Base-by-base conservation (phyloP, 805 yeast species). In the Lipomyces anomalus region DNA sequence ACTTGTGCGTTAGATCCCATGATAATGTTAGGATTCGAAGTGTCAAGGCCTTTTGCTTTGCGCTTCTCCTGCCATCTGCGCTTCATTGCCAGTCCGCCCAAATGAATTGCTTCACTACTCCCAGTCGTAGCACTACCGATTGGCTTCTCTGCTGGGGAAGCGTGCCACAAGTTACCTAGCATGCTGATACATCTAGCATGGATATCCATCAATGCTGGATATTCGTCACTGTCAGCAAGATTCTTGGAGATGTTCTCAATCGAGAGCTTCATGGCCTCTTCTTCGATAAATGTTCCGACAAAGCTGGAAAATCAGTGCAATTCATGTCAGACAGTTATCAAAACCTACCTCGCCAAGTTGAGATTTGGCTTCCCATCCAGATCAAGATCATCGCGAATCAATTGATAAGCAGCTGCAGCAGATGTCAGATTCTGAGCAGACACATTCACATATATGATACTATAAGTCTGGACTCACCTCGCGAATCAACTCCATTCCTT, bases 1-100 rank as follows among this genome's bases (percentile, higher is more conserved):
- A 89, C 96, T 67, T 88, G 97, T 44, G 90, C 92, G 65, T 90
- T 85, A 28, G 90, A 72, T 6, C 95, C 94, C 95, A 88, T 87
- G 52, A 88, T 67, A 60, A 88, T 85, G 65, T 88, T 88, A 46
- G 96, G 97, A 44, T 75, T 75, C 22, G 66, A 74, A 40, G 63
- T 66, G 40, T 80, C 73, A 53, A 78, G 76, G 4, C 89, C 89
- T 24, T 69, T 71, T 1, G 69, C 78, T 59, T 65, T 70, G 58
- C 83, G 76, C 55, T 68, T 73, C 22, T 71, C 78, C 65, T 84
- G 92, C 97, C 97, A 88, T 47, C 74, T 73, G 58, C 86, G 84
- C 73, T 89, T 89, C 84, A 89, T 73, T 11, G 96, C 95, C 44
- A 88, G 71, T 3, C 96, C 97, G 36, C 94, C 97, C 42, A 88